Conservation (phyloP, 495 filamentous ascomycete species). For the Melanomma pulvis-pyrius region DNA sequence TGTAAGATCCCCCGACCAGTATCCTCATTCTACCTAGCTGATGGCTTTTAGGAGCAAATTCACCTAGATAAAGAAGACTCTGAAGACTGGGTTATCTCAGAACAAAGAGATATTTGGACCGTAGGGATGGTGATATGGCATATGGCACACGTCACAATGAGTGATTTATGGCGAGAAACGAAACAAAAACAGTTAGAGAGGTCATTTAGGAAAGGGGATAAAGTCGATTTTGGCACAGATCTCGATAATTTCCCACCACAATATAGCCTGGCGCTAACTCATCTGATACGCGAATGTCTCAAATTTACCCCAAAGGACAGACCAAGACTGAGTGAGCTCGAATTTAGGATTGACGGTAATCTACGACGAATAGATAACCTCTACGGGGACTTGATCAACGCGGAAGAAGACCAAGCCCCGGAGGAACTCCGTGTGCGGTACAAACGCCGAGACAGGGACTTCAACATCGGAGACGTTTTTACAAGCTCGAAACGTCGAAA, state of each 20-base stretch:
- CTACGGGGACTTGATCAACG: background rate
- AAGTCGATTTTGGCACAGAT: background rate
- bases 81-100: background rate
- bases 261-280: background rate
- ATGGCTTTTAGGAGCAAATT: background rate
- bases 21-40: background rate
- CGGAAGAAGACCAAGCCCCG: background rate
- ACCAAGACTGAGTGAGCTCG: background rate
- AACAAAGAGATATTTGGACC: background rate
- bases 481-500: too few species aligned
- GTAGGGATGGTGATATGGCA: background rate
- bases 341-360: background rate
- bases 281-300: background rate
- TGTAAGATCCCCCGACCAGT: background rate
- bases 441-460: background rate
- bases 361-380: background rate
- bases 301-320: background rate
- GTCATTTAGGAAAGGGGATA: background rate
- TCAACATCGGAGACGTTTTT: background rate
- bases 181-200: background rate
- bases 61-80: background rate
- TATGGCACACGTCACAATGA: background rate
- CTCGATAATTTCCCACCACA: background rate
- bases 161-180: background rate
- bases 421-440: background rate